Base-by-base conservation (phyloP, 495 filamentous ascomycete genomes). In the Acidiella bohemica region DNA sequence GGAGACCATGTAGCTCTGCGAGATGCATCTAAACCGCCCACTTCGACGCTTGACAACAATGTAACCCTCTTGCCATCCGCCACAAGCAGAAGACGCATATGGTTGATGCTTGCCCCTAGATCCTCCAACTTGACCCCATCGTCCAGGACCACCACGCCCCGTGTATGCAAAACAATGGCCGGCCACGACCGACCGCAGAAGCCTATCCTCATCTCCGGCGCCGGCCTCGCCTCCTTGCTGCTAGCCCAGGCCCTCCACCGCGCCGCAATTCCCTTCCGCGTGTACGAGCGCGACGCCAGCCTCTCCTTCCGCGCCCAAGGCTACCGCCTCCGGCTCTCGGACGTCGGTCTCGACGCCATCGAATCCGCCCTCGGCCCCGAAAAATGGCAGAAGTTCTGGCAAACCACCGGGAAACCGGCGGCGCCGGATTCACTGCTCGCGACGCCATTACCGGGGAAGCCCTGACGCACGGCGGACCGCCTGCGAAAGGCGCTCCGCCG, bases 161-260 rank as follows among this genome's bases (percentile, higher is more conserved):
- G 25, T n/a, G n/a, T 7, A 7, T n/a, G 7, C 25, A 27, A n/a
- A 7, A 27, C n/a, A 7, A 27, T 27, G 25, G 25, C 25, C 7
- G n/a, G n/a, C 25, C 25, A 27, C 7, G n/a, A n/a, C n/a, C 7
- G 25, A 27, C 39, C 10, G n/a, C 6, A 24, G 25, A 67, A 68
- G 39, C 71, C 67, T 32, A 58, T 72, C 23, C 66, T 72, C 36
- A 72, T 73, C 41, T 62, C 69, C 7, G 67, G 69, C 38, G 68
- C 60, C 3, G 71, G 70, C 31, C 45, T 73, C 27, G 50, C 65
- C 4, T 68, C 68, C 5, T 65, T 75, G 7, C 50, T 69, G 2
- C 53, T 72, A 2, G 70, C 61, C 3, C 69, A 67, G 40, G 64
- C 64, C 5, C 63, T 74, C 17, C 59, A 47, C 6, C 59, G 47